These are phyloP conservation scores for Aspergillus nanangensis DNA, from an alignment of 495 filamentous ascomycete genomes.

Conservation along the genomic window DNA sequence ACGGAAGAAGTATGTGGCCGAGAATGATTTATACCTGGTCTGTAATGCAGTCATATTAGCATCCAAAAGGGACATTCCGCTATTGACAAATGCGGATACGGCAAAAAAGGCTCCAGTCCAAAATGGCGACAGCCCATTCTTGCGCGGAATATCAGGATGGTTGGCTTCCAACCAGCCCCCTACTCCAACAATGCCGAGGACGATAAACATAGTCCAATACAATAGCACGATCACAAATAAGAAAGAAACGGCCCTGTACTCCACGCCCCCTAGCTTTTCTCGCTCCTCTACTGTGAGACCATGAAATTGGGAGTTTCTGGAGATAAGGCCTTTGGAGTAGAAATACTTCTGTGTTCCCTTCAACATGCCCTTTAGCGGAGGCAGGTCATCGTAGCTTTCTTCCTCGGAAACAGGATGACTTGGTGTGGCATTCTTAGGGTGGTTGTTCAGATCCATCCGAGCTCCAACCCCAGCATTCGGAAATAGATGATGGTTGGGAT, in stretches of 20 bases:
- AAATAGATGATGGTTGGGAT: conserved; percentile 41
- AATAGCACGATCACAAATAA: conserved; percentile 66
- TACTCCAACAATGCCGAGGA: conserved; percentile 66
- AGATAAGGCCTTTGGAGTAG: conserved; percentile 43
- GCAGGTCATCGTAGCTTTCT: conserved; percentile 15
- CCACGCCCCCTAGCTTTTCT: conserved; percentile 69
- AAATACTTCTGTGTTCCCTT: conserved; percentile 36
- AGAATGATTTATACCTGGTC: conserved; percentile 24
- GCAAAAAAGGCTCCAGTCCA: conserved; percentile 44
- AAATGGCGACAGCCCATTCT: conserved; percentile 67
- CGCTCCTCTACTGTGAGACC: conserved; percentile 63
- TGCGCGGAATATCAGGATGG: conserved; percentile 48
- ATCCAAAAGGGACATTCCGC: conserved; percentile 81
- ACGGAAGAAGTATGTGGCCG: background rate
- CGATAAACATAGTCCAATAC: conserved; percentile 70
- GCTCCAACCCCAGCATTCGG: conserved; percentile 52
- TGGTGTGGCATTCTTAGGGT: conserved; percentile 29
- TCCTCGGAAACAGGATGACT: conserved; percentile 14
- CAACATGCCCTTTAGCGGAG: conserved; percentile 21
- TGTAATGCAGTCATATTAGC: conserved; percentile 63
- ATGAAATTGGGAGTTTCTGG: conserved; percentile 72
- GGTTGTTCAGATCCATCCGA: conserved; percentile 36
- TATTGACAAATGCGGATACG: conserved; percentile 79
- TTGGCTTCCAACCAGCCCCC: conserved; percentile 67
- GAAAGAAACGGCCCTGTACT: conserved; percentile 73